Evolutionary conservation across 2,329 filamentous ascomycete genomes (phyloP).

Genomic region (Alternaria postmessia): DNA sequence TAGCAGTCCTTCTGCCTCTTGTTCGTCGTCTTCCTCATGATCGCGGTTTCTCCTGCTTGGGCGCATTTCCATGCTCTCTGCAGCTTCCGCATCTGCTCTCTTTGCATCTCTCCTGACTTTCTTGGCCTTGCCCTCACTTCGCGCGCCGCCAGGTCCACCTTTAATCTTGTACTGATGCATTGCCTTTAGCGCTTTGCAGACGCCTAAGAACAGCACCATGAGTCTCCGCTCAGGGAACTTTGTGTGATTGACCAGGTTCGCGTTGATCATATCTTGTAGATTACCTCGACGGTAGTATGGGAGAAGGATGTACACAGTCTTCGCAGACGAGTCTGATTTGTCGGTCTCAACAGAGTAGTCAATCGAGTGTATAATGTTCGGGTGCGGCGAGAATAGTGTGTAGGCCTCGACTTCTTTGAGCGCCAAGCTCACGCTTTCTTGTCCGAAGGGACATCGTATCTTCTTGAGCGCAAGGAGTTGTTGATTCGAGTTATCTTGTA

Average conservation of each 20-base stretch:
- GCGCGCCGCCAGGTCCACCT: conserved; percentile 61
- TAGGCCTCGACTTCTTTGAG: conserved; percentile 98
- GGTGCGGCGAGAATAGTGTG: conserved; percentile 81
- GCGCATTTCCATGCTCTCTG: conserved; percentile 54
- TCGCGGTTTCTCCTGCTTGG: conserved; percentile 49
- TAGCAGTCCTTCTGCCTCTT: conserved; percentile 84
- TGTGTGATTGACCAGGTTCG: conserved; percentile 94
- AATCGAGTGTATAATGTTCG: conserved; percentile 85
- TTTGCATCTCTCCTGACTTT: conserved; percentile 64
- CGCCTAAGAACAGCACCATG: conserved; percentile 90
- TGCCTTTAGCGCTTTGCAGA: conserved; percentile 83
- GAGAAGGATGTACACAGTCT: conserved; percentile 95
- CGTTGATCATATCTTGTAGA: conserved; percentile 97
- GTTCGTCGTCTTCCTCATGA: conserved; percentile 71
- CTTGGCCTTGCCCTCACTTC: conserved; percentile 62
- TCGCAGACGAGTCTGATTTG: conserved; percentile 71
- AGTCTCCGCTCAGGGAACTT: conserved; percentile 86
- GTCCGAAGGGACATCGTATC: conserved; percentile 96
- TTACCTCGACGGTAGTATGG: conserved; percentile 97
- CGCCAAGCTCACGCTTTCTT: conserved; percentile 92
- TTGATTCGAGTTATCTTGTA: conserved; percentile 85
- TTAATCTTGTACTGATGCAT: conserved; percentile 89
- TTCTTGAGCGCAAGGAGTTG: conserved; percentile 96
- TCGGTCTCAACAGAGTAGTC: conserved; percentile 85
- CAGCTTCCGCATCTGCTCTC: conserved; percentile 60